A percentile compares a stretch with the other conserved stretches of the same genome.
These are phyloP conservation scores for Leccinum pachyderme DNA, from an alignment of 1,284 basidiomycete species.

Conservation along the genomic window DNA sequence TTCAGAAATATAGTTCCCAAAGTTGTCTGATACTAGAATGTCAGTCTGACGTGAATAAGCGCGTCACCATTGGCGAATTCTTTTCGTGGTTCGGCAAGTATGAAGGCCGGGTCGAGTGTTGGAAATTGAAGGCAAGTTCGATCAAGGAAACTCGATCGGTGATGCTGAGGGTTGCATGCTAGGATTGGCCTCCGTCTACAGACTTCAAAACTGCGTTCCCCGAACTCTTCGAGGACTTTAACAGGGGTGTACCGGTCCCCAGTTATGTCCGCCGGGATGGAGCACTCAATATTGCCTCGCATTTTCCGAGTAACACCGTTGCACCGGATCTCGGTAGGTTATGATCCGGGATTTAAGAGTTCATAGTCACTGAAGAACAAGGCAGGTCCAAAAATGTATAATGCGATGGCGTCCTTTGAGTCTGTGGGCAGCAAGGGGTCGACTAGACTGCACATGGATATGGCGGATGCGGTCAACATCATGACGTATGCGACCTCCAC, in stretches of 20 bases:
- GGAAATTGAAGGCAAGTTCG: conserved; percentile 76
- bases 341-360: not conserved
- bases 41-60: conserved; percentile 63
- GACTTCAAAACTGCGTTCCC: conserved; percentile 86
- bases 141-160: conserved; percentile 2
- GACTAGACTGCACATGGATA: conserved; percentile 93
- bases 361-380: conserved; percentile 31
- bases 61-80: conserved; percentile 73
- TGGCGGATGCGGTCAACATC: conserved; percentile 92
- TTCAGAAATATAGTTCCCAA: conserved; percentile 64
- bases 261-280: conserved; percentile 89
- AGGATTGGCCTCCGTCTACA: conserved; percentile 90
- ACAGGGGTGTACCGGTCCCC: conserved; percentile 78
- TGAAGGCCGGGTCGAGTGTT: conserved; percentile 51
- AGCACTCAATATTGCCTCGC: conserved; percentile 80
- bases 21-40: conserved; percentile 79
- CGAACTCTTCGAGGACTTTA: conserved; percentile 87
- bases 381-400: conserved; percentile 79
- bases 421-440: conserved; percentile 70
- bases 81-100: conserved; percentile 78
- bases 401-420: conserved; percentile 67
- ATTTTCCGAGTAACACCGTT: conserved; percentile 83
- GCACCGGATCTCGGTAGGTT: conserved; percentile 80
- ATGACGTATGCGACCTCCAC: conserved; percentile 75
- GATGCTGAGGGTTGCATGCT: conserved; percentile 9